Conservation (phyloP, 2,329 filamentous ascomycete genomes). For the Parafenestella ontariensis region DNA sequence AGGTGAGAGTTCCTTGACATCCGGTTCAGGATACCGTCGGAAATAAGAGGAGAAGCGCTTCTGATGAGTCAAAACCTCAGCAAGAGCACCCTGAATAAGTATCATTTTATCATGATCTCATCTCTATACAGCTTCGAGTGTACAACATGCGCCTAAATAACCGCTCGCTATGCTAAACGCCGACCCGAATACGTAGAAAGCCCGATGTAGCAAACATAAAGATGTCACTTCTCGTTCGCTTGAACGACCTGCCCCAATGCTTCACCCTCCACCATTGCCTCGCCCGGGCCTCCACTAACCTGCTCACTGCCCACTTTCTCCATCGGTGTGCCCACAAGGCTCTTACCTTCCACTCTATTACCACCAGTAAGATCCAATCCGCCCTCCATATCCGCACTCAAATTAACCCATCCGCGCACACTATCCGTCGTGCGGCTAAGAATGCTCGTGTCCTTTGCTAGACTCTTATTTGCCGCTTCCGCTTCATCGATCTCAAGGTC, state of each 20-base stretch:
- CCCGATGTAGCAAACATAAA: neutral
- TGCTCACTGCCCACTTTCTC: slow-evolving; percentile 8
- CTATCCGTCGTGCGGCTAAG: slow-evolving; percentile 31
- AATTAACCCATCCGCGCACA: slow-evolving; percentile 46
- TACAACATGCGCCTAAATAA: neutral
- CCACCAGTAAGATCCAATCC: neutral
- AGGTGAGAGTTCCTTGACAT: neutral
- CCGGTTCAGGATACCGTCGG: neutral
- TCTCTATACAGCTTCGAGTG: slow-evolving; percentile 2
- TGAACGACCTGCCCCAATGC: slow-evolving; percentile 43
- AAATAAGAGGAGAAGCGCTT: neutral
- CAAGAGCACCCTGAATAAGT: neutral
- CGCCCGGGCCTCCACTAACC: slow-evolving; percentile 26
- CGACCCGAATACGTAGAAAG: neutral
- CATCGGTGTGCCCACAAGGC: slow-evolving; percentile 8
- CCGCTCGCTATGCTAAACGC: slow-evolving; percentile 1
- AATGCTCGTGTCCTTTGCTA: slow-evolving; percentile 42
- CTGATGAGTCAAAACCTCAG: neutral
- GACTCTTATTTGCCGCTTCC: slow-evolving; percentile 5
- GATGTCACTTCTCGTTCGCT: slow-evolving; percentile 9
- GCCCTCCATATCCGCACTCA: slow-evolving; percentile 19
- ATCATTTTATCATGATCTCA: slow-evolving; percentile 1
- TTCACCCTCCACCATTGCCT: slow-evolving; percentile 46
- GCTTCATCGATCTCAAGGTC: slow-evolving; percentile 50
- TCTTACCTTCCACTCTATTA: slow-evolving; percentile 8